phyloP scores from a whole-genome alignment of 257 asterid species.

The Vinca minor region DNA sequence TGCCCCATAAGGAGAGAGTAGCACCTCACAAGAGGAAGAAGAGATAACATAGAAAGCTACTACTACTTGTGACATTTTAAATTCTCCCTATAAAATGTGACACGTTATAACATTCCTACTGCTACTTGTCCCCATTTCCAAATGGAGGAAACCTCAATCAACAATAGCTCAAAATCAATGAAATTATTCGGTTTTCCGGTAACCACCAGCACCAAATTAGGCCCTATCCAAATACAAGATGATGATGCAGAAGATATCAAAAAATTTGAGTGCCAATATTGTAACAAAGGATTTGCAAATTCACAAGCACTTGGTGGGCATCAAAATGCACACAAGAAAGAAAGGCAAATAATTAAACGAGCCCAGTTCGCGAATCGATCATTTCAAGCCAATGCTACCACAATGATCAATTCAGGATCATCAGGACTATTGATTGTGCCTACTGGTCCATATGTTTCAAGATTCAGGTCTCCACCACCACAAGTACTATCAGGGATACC shows the following conservation, averaged over 20 bases:
- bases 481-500: constrained; percentile 57
- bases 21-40: no score
- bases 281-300: constrained; percentile 6
- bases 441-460: constrained; percentile 18
- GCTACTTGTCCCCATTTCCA: no score
- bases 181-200: constrained; percentile 57
- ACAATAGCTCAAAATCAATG: constrained; percentile 16
- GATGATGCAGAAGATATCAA: not conserved
- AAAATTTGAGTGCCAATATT: constrained; percentile 9
- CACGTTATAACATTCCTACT: not conserved
- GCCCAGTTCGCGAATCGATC: no score
- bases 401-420: constrained; percentile 35
- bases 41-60: no score
- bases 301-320: constrained; percentile 12
- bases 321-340: constrained; percentile 56
- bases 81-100: no score
- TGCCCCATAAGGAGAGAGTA: no score
- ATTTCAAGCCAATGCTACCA: no score
- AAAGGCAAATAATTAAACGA: constrained; percentile 50
- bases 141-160: constrained; percentile 48
- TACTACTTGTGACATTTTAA: no score
- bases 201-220: no score
- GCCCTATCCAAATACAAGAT: constrained; percentile 9
- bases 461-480: constrained; percentile 32
- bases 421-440: no score